Evolutionary conservation across 257 asterid genomes (phyloP), one percentile per base, ranked within the genome.

Genomic region (Fraxinus excelsior): DNA sequence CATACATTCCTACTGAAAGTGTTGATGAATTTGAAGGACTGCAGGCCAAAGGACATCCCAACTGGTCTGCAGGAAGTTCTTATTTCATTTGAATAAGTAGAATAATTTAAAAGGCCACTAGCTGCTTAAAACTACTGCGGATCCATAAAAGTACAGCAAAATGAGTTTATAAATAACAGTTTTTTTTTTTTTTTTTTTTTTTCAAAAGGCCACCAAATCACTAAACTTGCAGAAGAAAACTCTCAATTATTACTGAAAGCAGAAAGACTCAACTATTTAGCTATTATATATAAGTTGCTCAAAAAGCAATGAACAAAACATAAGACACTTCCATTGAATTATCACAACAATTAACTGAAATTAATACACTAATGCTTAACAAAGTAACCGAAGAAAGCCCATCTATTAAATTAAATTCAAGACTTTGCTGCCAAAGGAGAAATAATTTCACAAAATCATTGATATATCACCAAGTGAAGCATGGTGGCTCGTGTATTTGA

Each of bases 11-110:
- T 40, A 9, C 46, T 40, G 46, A 40, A 9, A 9, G 46, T 40
- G 46, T 79, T 97, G 82, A 44, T 98, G 98, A 0, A 97, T 95
- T 66, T 93, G 91, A 3, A 97, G 88, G 49, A 93, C 93, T 7
- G 91, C 97, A 73, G 93, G 96, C 72, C 90, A 21, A 60, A 23
- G n/a, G 18, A 60, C 67, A 23, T 31, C 67, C 14, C 32, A 97
- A 21, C 93, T 80, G 0, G 98, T 97, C 97, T 93, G 85, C 71
- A 91, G 70, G 81, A 96, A 96, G 7, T 40, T 40, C 2, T 9
- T 4, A 40, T 40, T 40, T 40, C 46, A 40, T 40, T 40, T 40
- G 11, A 9, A 40, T 11, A 40, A 97, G 99, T 71, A 90, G 75
- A 25, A 91, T 96, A 18, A 84, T 85, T 74, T 90, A 95, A n/a